A percentile compares a stretch with the other conserved stretches of the same genome.
These are phyloP conservation scores for Sungouiella thailandica DNA, from an alignment of 805 yeast genomes.

Conservation along the genomic window DNA sequence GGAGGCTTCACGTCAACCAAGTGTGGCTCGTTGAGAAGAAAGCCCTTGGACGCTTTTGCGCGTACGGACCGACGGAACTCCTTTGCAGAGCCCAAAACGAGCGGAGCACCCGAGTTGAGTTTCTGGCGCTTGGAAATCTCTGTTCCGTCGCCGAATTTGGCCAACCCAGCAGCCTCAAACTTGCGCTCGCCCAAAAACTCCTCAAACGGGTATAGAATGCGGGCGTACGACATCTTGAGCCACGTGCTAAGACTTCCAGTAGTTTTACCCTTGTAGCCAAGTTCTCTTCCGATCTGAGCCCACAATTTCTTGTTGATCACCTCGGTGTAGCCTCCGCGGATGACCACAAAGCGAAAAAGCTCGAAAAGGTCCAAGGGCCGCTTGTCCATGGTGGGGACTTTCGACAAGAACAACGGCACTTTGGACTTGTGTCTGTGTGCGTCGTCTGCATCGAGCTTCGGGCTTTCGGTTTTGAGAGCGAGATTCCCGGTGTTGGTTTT, in stretches of 20 bases:
- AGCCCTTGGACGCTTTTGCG: constrained; percentile 46
- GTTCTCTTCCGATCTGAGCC: constrained; percentile 80
- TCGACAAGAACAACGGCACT: constrained; percentile 25
- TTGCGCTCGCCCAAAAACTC: constrained; percentile 10
- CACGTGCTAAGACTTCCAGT: constrained; percentile 70
- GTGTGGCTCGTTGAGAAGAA: constrained; percentile 45
- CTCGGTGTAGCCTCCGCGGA: constrained; percentile 60
- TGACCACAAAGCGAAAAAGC: constrained; percentile 50
- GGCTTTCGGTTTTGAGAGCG: not conserved
- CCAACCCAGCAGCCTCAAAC: constrained; percentile 5
- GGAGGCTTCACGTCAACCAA: constrained; percentile 37
- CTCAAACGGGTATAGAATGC: constrained; percentile 33
- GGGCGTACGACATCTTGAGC: constrained; percentile 53
- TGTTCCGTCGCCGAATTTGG: constrained; percentile 10
- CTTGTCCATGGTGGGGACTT: constrained; percentile 64
- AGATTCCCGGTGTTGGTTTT: too few species aligned
- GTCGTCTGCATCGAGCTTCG: not conserved
- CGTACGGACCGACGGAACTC: constrained; percentile 44
- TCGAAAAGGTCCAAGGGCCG: constrained; percentile 61
- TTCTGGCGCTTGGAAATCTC: constrained; percentile 5
- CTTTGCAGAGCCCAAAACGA: constrained; percentile 42
- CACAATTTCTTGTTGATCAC: constrained; percentile 67
- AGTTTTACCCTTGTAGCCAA: constrained; percentile 69
- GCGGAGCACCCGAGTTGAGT: constrained; percentile 21
- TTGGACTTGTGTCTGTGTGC: constrained; percentile 1